These are phyloP conservation scores for Arthroderma sp. DNA, from an alignment of 2,329 filamentous ascomycete genomes.

Conservation along the genomic window DNA sequence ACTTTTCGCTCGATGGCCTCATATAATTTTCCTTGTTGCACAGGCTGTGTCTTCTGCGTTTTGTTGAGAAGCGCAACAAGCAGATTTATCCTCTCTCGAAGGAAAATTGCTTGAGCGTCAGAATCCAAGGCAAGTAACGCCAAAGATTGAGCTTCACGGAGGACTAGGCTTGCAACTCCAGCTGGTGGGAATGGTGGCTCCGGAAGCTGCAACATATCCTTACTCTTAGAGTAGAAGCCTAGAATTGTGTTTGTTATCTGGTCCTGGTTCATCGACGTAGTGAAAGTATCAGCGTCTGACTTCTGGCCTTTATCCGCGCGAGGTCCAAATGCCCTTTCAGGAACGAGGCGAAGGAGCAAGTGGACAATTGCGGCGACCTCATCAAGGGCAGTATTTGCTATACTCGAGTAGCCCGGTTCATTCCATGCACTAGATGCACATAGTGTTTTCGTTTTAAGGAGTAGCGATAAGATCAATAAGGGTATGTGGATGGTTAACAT, in stretches of 20 bases:
- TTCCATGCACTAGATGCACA: conserved; percentile 13
- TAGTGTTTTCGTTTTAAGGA: conserved; percentile 36
- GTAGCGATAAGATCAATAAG: conserved; percentile 54
- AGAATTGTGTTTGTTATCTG: conserved; percentile 50
- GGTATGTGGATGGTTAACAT: conserved; percentile 84
- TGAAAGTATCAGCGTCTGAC: neutral
- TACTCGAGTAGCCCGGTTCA: conserved; percentile 12
- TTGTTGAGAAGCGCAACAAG: conserved; percentile 41
- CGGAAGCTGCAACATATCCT: conserved; percentile 54
- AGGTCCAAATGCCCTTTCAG: conserved; percentile 47
- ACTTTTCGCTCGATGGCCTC: conserved; percentile 23
- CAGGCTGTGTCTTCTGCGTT: conserved; percentile 26
- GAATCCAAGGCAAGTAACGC: conserved; percentile 24
- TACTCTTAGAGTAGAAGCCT: conserved; percentile 57
- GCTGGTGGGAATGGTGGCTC: conserved; percentile 47
- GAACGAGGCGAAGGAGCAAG: conserved; percentile 51
- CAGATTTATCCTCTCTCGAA: conserved; percentile 48
- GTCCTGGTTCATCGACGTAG: conserved; percentile 14
- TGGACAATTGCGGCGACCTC: conserved; percentile 36
- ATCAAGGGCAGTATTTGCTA: conserved; percentile 22
- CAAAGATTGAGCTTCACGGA: conserved; percentile 45
- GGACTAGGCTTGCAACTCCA: conserved; percentile 49
- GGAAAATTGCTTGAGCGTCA: conserved; percentile 27
- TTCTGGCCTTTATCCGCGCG: neutral
- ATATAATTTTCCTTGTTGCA: conserved; percentile 27